Evolutionary conservation across 192 early-diverging fungal species (phyloP).

Genomic region (Coemansia umbellata): DNA sequence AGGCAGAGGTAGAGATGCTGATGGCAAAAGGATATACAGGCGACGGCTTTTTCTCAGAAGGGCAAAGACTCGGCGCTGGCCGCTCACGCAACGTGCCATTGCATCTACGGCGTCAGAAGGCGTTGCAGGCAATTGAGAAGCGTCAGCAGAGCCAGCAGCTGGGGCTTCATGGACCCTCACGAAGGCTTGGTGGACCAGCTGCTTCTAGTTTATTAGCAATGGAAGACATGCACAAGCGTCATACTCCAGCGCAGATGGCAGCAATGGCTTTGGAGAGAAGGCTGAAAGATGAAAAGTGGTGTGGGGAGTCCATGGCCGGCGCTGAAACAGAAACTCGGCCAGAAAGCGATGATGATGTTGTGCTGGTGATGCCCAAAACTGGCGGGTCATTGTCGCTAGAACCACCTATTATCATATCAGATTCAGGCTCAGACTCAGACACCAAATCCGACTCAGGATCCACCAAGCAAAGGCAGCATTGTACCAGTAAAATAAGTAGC

Average conservation of each 20-base stretch:
- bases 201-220: neutral
- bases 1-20: conserved; percentile 21
- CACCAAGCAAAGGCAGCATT: neutral
- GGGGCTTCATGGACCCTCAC: conserved; percentile 16
- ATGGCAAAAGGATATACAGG: conserved; percentile 36
- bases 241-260: conserved; percentile 39
- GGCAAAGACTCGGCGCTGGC: conserved; percentile 16
- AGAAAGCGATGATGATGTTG: conserved; percentile 11
- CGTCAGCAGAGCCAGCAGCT: conserved; percentile 1
- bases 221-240: neutral
- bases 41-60: conserved; percentile 36
- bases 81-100: conserved; percentile 20
- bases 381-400: neutral
- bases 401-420: conserved; percentile 9
- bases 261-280: conserved; percentile 33
- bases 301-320: conserved; percentile 18
- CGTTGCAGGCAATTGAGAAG: conserved; percentile 11
- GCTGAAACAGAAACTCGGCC: conserved; percentile 4
- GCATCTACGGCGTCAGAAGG: conserved; percentile 13
- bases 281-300: conserved; percentile 36
- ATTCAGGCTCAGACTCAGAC: conserved; percentile 28
- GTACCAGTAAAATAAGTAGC: neutral
- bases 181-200: conserved; percentile 5
- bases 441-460: neutral
- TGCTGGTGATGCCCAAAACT: neutral